These are phyloP conservation scores for Nigrospora osmanthi DNA, from an alignment of 2,329 filamentous ascomycete species.

Conservation along the genomic window DNA sequence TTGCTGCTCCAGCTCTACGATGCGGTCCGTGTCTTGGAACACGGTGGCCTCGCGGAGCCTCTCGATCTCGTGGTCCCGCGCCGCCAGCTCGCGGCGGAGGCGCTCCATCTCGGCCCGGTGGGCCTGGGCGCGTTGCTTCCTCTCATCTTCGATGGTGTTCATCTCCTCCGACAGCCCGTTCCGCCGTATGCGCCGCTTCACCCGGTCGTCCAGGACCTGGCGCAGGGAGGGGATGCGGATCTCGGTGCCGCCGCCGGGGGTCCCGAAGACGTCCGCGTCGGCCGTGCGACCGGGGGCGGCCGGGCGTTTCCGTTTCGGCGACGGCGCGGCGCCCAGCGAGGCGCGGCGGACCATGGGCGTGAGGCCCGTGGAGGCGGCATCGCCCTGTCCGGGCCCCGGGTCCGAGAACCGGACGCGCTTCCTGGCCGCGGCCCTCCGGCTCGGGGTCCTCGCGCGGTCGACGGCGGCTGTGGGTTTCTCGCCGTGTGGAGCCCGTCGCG, in stretches of 20 bases:
- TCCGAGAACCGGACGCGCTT: conserved; percentile 54
- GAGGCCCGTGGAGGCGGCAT: conserved; percentile 37
- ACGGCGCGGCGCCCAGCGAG: conserved; percentile 26
- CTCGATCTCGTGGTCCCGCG: conserved; percentile 45
- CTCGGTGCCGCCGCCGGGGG: conserved; percentile 22
- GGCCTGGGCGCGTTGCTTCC: conserved; percentile 28
- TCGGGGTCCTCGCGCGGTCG: conserved; percentile 16
- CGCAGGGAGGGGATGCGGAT: conserved; percentile 29
- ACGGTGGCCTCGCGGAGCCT: conserved; percentile 42
- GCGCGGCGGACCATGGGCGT: conserved; percentile 51
- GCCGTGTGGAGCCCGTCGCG: conserved; percentile 30
- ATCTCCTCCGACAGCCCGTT: conserved; percentile 52
- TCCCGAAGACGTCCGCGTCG: conserved; percentile 12
- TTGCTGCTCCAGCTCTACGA: conserved; percentile 27
- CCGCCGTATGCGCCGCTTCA: conserved; percentile 48
- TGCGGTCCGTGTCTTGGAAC: conserved; percentile 35
- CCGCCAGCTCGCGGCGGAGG: conserved; percentile 39
- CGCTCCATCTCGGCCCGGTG: conserved; percentile 38
- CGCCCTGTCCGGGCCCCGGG: conserved; percentile 31
- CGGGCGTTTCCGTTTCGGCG: conserved; percentile 32
- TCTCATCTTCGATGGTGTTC: conserved; percentile 41
- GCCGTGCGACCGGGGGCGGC: conserved; percentile 29
- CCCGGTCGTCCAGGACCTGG: conserved; percentile 33
- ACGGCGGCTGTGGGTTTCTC: conserved; percentile 5
- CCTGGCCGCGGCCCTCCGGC: conserved; percentile 21